phyloP scores from a whole-genome alignment of 2,329 filamentous ascomycete species.

The Aspergillus chevalieri region DNA sequence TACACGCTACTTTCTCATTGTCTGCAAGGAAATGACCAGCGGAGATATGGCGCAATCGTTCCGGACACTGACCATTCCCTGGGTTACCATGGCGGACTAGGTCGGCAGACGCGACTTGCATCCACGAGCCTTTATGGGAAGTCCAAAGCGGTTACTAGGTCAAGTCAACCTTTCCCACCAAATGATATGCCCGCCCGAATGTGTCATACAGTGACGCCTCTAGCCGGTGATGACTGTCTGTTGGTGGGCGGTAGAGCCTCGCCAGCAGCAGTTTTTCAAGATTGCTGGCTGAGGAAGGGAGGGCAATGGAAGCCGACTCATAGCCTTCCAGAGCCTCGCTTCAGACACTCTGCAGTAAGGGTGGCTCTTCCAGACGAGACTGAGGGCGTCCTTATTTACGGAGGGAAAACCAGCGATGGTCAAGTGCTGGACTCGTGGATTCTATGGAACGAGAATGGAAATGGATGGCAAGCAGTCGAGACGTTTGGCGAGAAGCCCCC shows the following conservation, averaged over 20 bases:
- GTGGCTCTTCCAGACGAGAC: slow-evolving; percentile 32
- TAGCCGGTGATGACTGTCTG: slow-evolving; percentile 55
- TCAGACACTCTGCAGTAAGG: slow-evolving; percentile 62
- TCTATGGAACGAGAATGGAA: slow-evolving; percentile 44
- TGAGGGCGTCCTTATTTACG: slow-evolving; percentile 52
- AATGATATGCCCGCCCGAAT: slow-evolving; percentile 45
- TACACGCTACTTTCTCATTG: slow-evolving; percentile 17
- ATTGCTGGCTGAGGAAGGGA: slow-evolving; percentile 68
- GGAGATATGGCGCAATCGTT: slow-evolving; percentile 58
- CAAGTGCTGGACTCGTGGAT: slow-evolving; percentile 48
- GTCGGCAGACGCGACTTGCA: slow-evolving; percentile 42
- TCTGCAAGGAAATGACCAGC: slow-evolving; percentile 39
- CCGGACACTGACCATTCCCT: slow-evolving; percentile 25
- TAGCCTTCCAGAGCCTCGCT: slow-evolving; percentile 64
- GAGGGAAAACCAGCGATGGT: slow-evolving; percentile 53
- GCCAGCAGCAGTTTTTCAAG: slow-evolving; percentile 60
- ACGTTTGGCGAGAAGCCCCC: slow-evolving; percentile 32
- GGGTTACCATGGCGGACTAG: slow-evolving; percentile 38
- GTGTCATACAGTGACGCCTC: slow-evolving; percentile 69
- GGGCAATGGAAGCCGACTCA: slow-evolving; percentile 59
- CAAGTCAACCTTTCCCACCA: slow-evolving; percentile 42
- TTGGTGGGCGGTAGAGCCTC: slow-evolving; percentile 74
- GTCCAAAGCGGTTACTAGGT: slow-evolving; percentile 42
- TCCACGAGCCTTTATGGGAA: slow-evolving; percentile 43
- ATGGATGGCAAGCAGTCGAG: slow-evolving; percentile 47